Evolutionary conservation across 163 green algal genomes (phyloP).

Genomic region (Trebouxiophyceae sp.): DNA sequence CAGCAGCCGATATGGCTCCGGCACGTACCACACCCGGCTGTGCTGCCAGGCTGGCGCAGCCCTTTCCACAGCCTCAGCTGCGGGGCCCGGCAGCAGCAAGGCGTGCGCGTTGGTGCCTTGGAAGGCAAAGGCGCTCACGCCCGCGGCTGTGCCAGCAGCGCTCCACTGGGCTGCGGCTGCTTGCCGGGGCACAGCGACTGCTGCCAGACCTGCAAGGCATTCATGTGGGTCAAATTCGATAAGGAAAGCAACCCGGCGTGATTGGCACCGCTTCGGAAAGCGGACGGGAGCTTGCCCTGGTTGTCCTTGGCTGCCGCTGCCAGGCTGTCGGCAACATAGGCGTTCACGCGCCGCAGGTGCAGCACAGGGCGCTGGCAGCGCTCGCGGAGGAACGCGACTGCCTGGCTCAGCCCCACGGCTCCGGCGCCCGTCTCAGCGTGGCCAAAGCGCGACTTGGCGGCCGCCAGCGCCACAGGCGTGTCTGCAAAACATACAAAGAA

Average conservation of each 20-base stretch:
- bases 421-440: slow-evolving; percentile 75
- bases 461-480: slow-evolving; percentile 20
- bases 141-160: slow-evolving; percentile 1
- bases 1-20: slow-evolving; percentile 2
- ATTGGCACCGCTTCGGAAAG: too few relatives aligned
- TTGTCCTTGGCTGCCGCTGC: too few relatives aligned
- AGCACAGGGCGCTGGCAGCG: slow-evolving; percentile 12
- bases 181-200: neutral
- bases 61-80: slow-evolving; percentile 1
- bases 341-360: slow-evolving; percentile 52
- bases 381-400: neutral
- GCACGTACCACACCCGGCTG: slow-evolving; percentile 7
- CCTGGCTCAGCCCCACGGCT: slow-evolving; percentile 42
- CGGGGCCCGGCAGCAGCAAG: slow-evolving; percentile 11
- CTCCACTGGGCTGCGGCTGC: neutral
- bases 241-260: too few relatives aligned
- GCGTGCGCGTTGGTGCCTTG: slow-evolving; percentile 72
- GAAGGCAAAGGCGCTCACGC: slow-evolving; percentile 71
- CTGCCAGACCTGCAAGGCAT: too few relatives aligned
- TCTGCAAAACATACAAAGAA: neutral
- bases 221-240: too few relatives aligned
- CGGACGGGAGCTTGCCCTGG: too few relatives aligned
- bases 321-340: slow-evolving; percentile 31
- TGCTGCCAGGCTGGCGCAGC: slow-evolving; percentile 3
- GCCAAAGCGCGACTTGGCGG: slow-evolving; percentile 63